Conservation (phyloP, 139 green algal genomes). For the Tetradesmus lagerheimii region DNA sequence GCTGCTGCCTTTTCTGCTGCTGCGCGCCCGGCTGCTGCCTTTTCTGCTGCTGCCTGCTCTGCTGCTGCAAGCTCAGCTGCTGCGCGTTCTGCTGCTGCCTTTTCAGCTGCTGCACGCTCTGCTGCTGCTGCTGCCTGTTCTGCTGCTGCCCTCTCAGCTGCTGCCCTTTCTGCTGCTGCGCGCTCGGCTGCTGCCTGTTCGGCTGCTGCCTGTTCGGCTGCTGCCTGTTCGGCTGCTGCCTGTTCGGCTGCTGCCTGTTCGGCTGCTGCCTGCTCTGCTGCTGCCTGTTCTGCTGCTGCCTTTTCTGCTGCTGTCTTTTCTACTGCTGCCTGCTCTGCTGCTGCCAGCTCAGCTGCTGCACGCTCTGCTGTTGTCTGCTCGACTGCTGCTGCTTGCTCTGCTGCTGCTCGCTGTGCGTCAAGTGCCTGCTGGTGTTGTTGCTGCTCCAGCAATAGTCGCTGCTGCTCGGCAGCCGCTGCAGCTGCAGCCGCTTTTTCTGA, state of each 20-base stretch:
- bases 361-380: not conserved
- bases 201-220: not conserved
- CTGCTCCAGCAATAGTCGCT: not conserved
- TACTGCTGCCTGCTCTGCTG: not conserved
- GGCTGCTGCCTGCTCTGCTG: not conserved
- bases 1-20: slow-evolving; percentile 1
- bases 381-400: not conserved
- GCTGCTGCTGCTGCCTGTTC: not conserved
- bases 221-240: not conserved
- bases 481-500: not conserved
- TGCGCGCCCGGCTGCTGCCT: not conserved
- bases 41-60: not conserved
- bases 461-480: not conserved
- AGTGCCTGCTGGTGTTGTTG: slow-evolving; percentile 3
- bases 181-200: not conserved
- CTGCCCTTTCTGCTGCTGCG: not conserved
- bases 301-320: not conserved
- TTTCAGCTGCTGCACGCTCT: not conserved
- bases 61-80: slow-evolving; percentile 1
- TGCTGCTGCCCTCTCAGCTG: slow-evolving; percentile 10
- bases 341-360: not conserved
- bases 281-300: not conserved
- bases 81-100: not conserved
- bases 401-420: not conserved
- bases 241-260: slow-evolving; percentile 20